phyloP scores from a whole-genome alignment of 352 stramenopile genomes.

The Phytophthora sp. region DNA sequence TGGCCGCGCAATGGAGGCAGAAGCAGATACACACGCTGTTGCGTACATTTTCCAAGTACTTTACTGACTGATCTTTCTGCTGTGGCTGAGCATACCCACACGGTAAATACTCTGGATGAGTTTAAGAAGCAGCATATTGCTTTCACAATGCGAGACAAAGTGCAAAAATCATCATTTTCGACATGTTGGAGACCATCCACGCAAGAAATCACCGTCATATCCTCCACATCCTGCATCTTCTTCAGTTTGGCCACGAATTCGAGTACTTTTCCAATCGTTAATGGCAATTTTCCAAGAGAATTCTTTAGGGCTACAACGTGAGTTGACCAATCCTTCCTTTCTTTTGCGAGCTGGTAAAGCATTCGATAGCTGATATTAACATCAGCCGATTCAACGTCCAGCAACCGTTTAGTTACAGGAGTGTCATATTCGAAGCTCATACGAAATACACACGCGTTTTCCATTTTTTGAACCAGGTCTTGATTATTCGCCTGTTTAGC shows the following conservation, averaged over 20 bases:
- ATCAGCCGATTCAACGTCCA: background rate
- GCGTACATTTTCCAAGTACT: background rate
- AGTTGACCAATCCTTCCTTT: background rate
- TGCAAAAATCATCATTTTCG: background rate
- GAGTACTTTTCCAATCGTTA: conserved; percentile 4
- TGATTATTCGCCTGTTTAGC: conserved; percentile 1
- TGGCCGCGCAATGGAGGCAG: background rate
- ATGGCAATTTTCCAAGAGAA: background rate
- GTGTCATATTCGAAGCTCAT: conserved; percentile 1
- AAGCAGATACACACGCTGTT: background rate
- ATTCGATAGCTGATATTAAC: conserved; percentile 10
- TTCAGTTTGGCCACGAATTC: conserved; percentile 16
- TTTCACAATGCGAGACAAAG: conserved; percentile 3
- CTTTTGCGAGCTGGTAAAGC: conserved; percentile 6
- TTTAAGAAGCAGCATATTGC: background rate
- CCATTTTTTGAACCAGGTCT: background rate
- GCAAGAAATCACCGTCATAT: conserved; percentile 37
- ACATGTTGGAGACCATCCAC: conserved; percentile 30
- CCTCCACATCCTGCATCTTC: conserved; percentile 24
- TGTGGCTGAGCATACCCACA: background rate
- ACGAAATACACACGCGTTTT: conserved; percentile 2
- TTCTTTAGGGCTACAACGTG: background rate
- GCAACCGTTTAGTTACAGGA: background rate
- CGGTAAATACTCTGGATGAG: background rate
- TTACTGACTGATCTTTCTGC: background rate